Evolutionary conservation across 2,329 filamentous ascomycete genomes (phyloP).

Genomic region (Clarireedia homoeocarpa): DNA sequence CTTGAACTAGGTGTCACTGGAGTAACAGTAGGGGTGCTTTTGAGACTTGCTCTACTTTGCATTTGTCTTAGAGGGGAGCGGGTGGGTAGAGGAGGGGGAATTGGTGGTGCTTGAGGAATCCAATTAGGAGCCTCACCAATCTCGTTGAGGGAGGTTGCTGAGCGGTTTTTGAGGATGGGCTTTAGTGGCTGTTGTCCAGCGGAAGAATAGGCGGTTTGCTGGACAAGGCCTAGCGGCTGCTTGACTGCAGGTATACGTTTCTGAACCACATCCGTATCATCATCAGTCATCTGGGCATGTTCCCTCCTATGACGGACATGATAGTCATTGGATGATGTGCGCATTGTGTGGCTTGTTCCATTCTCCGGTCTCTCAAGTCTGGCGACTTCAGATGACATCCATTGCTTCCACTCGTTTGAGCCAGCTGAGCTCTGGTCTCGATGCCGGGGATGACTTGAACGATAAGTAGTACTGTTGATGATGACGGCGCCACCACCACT

Average conservation of each 20-base stretch:
- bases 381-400: constrained; percentile 44
- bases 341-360: constrained; percentile 15
- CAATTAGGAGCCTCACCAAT: constrained; percentile 1
- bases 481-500: constrained; percentile 32
- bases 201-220: constrained; percentile 10
- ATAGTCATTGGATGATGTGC: constrained; percentile 25
- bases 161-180: constrained; percentile 26
- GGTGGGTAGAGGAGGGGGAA: constrained; percentile 19
- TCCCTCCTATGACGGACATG: constrained; percentile 40
- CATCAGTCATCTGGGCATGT: constrained; percentile 40
- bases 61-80: constrained; percentile 16
- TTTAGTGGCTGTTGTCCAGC: constrained; percentile 12
- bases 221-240: constrained; percentile 21
- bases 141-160: constrained; percentile 18
- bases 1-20: constrained; percentile 12
- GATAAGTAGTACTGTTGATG: constrained; percentile 28
- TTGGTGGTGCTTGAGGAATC: constrained; percentile 3
- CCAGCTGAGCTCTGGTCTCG: constrained; percentile 37
- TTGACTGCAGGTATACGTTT: constrained; percentile 11
- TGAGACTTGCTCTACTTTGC: constrained; percentile 18
- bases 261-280: constrained; percentile 22
- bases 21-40: constrained; percentile 10
- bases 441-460: constrained; percentile 23
- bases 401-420: constrained; percentile 48
- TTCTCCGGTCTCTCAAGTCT: constrained; percentile 35